Base-by-base conservation (phyloP, 2,329 filamentous ascomycete species). In the Pseudogymnoascus sp. region DNA sequence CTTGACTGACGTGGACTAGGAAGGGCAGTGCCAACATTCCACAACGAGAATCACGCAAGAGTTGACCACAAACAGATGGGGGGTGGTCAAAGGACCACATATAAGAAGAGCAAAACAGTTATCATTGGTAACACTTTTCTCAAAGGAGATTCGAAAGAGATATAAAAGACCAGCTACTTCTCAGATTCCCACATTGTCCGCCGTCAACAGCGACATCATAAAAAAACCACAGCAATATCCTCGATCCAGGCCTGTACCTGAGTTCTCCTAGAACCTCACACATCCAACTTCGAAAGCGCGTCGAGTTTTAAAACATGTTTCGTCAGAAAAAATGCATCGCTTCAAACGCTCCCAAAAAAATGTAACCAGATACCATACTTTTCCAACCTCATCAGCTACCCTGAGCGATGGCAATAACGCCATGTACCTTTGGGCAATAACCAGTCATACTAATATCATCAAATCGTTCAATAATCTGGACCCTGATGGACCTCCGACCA, bases 81-180 rank as follows among this genome's bases (percentile, higher is more conserved):
- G 8, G 2, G n/a, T n/a, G 14, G 23, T 52, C 42, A 28, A 30
- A 16, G 5, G 42, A 11, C 11, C 2, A 30, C 9, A 30, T 4
- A 8, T n/a, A 52, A 11, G 2, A 52, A 11, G 8, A 45, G 41
- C 2, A 23, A 52, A 28, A 52, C 42, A 52, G 23, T 28, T 30
- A 28, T 52, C 6, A 52, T 52, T 30, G 42, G 23, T 30, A 52
- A 52, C 14, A 30, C 42, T 28, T 28, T 52, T n/a, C 14, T 28
- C 42, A 4, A 28, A 30, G 23, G 42, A 52, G 42, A 52, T 30
- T 28, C 4, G 42, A 52, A n/a, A n/a, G n/a, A 52, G 42, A 52
- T 6, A 30, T 52, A 28, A 52, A 52, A 52, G 42, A 28, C 42
- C 42, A 52, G 42, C 42, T 52, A 52, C 42, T 52, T 52, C 42